These are phyloP conservation scores for Selaginella tamariscina DNA, from an alignment of 75 land plant species.

Conservation along the genomic window DNA sequence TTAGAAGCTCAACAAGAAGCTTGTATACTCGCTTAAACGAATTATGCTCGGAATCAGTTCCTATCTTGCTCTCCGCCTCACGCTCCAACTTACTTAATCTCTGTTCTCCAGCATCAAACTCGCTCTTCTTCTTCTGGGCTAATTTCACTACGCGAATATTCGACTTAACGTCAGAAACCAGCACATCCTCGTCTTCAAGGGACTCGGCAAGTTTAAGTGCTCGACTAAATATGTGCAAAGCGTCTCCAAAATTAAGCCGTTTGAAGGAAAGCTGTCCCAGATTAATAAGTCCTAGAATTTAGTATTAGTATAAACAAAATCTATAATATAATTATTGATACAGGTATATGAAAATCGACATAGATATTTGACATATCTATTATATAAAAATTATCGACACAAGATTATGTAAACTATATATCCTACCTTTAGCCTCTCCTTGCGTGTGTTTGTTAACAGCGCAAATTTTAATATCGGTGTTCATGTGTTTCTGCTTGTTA, in stretches of 20 bases:
- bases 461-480: slow-evolving; percentile 74
- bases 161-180: slow-evolving; percentile 36
- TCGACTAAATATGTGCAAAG: slow-evolving; percentile 45
- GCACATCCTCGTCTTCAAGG: slow-evolving; percentile 80
- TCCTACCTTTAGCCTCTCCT: slow-evolving; percentile 98
- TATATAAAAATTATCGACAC: too few species aligned
- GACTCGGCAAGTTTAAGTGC: slow-evolving; percentile 56
- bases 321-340: too few species aligned
- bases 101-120: slow-evolving; percentile 49
- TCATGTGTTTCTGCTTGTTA: slow-evolving; percentile 52
- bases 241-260: slow-evolving; percentile 61
- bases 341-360: too few species aligned
- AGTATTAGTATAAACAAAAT: too few species aligned
- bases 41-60: slow-evolving; percentile 35
- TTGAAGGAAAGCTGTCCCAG: slow-evolving; percentile 69
- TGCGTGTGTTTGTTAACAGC: slow-evolving; percentile 57
- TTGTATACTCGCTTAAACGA: slow-evolving; percentile 34
- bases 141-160: slow-evolving; percentile 58
- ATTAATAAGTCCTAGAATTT: slow-evolving; percentile 82
- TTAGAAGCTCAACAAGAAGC: slow-evolving; percentile 30
- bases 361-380: too few species aligned
- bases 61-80: slow-evolving; percentile 27
- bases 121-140: slow-evolving; percentile 47
- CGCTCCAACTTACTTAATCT: slow-evolving; percentile 51
- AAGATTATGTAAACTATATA: too few species aligned